phyloP scores from a whole-genome alignment of 495 filamentous ascomycete genomes.

The Daldinia childiae region DNA sequence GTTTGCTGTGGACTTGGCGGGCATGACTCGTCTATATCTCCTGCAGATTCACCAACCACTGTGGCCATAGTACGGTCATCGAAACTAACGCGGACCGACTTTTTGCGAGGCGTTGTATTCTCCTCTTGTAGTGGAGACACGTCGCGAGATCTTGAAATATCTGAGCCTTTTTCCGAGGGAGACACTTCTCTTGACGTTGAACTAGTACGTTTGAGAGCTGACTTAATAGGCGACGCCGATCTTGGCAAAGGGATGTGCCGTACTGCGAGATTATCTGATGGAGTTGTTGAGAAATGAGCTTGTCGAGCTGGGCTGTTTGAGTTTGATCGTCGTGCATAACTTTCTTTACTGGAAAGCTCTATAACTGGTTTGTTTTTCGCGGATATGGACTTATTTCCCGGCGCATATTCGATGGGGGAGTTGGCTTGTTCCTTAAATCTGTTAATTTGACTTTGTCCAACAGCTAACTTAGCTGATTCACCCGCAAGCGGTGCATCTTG shows the following conservation, averaged over 20 bases:
- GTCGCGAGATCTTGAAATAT: conserved; percentile 45
- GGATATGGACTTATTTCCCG: conserved; percentile 16
- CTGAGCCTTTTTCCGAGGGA: conserved; percentile 55
- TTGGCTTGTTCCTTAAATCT: neutral
- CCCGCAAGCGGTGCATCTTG: neutral
- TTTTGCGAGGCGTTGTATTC: conserved; percentile 65
- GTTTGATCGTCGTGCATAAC: conserved; percentile 38
- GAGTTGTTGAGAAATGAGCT: conserved; percentile 72
- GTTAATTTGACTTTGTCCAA: conserved; percentile 1
- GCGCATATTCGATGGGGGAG: neutral
- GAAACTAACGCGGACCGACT: conserved; percentile 83
- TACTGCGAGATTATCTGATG: conserved; percentile 60
- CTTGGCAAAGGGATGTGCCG: conserved; percentile 81
- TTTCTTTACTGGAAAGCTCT: conserved; percentile 29
- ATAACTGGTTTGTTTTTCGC: conserved; percentile 38
- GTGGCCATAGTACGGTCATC: conserved; percentile 69
- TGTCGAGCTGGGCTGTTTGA: conserved; percentile 63
- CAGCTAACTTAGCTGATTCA: conserved; percentile 9
- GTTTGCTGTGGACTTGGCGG: conserved; percentile 61
- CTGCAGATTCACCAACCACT: conserved; percentile 67
- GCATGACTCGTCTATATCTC: conserved; percentile 59
- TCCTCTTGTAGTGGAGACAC: conserved; percentile 61
- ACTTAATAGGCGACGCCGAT: conserved; percentile 86
- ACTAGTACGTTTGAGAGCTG: conserved; percentile 76
- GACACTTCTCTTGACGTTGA: conserved; percentile 60